phyloP scores from a whole-genome alignment of 106 monocot genomes.

The Ottelia alismoides region DNA sequence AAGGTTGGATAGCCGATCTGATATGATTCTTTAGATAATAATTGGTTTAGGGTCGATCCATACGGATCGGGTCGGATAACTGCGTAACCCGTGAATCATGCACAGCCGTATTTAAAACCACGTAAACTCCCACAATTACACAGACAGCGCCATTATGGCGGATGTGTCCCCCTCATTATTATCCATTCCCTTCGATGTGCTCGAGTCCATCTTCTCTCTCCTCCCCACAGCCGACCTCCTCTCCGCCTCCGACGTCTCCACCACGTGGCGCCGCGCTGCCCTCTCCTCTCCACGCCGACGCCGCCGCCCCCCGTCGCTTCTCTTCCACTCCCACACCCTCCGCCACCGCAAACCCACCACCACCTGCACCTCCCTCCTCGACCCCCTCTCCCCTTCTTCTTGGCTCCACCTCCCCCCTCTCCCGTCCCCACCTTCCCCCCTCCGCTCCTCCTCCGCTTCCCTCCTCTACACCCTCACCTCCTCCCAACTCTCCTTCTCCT shows the following conservation, averaged over 20 bases:
- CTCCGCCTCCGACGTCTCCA: constrained; percentile 24
- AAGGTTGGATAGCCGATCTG: too few relatives aligned
- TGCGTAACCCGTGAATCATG: too few relatives aligned
- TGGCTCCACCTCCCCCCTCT: constrained; percentile 1
- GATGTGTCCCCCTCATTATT: too few relatives aligned
- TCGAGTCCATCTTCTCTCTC: constrained; percentile 28
- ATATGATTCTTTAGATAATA: too few relatives aligned
- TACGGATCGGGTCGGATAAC: too few relatives aligned
- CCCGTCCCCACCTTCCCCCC: not conserved
- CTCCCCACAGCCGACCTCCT: constrained; percentile 35
- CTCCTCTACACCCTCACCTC: constrained; percentile 1
- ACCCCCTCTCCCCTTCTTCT: constrained; percentile 3
- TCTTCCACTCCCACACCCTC: constrained; percentile 21
- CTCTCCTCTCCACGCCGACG: constrained; percentile 12
- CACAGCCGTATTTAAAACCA: too few relatives aligned
- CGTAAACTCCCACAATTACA: too few relatives aligned
- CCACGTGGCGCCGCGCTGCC: constrained; percentile 30
- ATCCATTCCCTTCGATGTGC: too few relatives aligned
- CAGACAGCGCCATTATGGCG: too few relatives aligned
- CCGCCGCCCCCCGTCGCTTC: constrained; percentile 21
- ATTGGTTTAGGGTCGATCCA: too few relatives aligned
- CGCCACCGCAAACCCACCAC: not conserved
- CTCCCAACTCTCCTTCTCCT: constrained; percentile 17
- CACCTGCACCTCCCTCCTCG: constrained; percentile 27
- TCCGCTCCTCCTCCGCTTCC: not conserved